phyloP scores from a whole-genome alignment of 257 asterid genomes.

The Fraxinus cuspidata region DNA sequence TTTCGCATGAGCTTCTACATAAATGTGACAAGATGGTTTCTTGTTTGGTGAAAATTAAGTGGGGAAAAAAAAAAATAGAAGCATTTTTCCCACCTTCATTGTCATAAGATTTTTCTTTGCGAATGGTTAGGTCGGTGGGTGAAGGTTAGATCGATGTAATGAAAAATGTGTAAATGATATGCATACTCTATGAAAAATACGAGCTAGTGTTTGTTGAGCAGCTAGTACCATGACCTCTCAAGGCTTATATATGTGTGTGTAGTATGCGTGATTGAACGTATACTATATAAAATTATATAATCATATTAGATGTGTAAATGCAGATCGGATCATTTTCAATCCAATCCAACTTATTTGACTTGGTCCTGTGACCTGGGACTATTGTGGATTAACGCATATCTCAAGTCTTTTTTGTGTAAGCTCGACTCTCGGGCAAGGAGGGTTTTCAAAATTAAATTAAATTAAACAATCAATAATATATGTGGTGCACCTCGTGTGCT shows the following conservation, averaged over 20 bases:
- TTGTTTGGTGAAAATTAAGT: not conserved
- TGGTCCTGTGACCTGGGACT: not conserved
- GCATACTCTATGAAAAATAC: not conserved
- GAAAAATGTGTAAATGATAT: too few species aligned
- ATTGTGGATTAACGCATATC: not conserved
- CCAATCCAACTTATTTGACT: not conserved
- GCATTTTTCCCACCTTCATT: not conserved
- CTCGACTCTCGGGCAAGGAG: not conserved
- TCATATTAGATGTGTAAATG: not conserved
- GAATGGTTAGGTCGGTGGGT: not conserved
- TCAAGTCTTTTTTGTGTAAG: too few species aligned
- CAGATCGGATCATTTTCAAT: too few species aligned
- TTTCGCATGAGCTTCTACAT: not conserved
- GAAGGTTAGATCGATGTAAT: not conserved
- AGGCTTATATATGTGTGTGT: too few species aligned
- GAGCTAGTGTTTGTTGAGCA: not conserved
- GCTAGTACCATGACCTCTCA: not conserved
- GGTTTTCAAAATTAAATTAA: too few species aligned
- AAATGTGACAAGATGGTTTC: constrained; percentile 1
- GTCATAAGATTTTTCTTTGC: not conserved
- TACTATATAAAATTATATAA: too few species aligned
- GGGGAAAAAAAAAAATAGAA: not conserved
- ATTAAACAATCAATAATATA: too few species aligned
- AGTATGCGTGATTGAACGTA: too few species aligned
- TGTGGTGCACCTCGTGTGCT: too few species aligned